Base-by-base conservation (phyloP, 345 rosid genomes). In the Hevea brasiliensis region DNA sequence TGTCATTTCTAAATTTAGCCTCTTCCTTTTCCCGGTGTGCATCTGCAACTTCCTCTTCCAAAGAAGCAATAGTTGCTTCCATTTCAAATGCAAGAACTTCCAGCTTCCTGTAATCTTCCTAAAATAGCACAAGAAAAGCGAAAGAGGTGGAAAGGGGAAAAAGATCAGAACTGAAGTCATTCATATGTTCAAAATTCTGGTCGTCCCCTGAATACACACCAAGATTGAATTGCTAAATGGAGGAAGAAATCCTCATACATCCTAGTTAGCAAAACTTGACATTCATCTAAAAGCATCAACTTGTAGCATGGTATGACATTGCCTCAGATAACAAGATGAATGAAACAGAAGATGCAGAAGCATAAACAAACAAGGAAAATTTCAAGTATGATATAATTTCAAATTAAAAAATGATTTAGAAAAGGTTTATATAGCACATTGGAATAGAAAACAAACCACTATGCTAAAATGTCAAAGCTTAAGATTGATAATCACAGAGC, bases 1-100 rank as follows among this genome's bases (percentile, higher is more conserved):
- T 74, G 74, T 82, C 87, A 74, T 81, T 88, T 80, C 82, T 82
- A 67, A 81, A 77, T 53, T 79, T 37, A 47, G 81, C 84, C 71
- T 81, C 90, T 77, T 83, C 93, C 72, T 80, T 92, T 63, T 86
- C 94, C 20, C 84, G 80, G 61, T 68, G 74, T 61, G 87, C 92
- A 68, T 81, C 71, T 48, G 82, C 87, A 71, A 92, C 76, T 78
- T 90, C 84, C 78, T 88, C 95, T 74, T 90, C 97, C 78, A 92
- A 74, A 73, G 97, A 87, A 82, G 88, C 95, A 81, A 90, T 89
- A 61, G 91, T 84, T 81, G 93, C 78, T 79, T 94, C 97, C 98
- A 90, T 90, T 79, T 94, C 97, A 89, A 90, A 89, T 65, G 93
- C 92, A 78, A 86, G 90, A 77, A 88, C 87, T 86, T 92, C 98